Evolutionary conservation across 805 yeast species (phyloP).

Genomic region (Tetrapisispora fleetii): DNA sequence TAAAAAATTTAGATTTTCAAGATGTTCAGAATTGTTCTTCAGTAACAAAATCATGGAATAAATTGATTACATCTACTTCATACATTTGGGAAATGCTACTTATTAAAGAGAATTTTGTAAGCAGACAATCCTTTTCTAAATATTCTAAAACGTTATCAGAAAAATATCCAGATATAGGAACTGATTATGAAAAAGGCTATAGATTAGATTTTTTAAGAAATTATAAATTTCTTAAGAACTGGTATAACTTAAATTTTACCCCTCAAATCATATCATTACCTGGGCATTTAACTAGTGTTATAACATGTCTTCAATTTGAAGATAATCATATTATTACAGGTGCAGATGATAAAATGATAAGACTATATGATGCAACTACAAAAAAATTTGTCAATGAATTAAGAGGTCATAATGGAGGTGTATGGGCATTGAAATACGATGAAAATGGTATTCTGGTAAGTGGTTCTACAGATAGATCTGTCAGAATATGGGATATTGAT

Average conservation of each 20-base stretch:
- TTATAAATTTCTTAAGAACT: constrained; percentile 71
- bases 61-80: constrained; percentile 48
- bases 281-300: constrained; percentile 73
- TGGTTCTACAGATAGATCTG: constrained; percentile 91
- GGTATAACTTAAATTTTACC: constrained; percentile 65
- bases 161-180: constrained; percentile 20
- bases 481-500: constrained; percentile 84
- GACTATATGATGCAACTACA: constrained; percentile 66
- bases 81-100: constrained; percentile 64
- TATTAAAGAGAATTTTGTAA: constrained; percentile 50
- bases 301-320: constrained; percentile 90
- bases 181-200: constrained; percentile 28
- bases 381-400: constrained; percentile 57
- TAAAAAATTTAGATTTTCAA: constrained; percentile 51
- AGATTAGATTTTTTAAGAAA: constrained; percentile 45
- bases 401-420: constrained; percentile 93
- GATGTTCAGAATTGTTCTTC: constrained; percentile 51
- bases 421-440: constrained; percentile 93
- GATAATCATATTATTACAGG: constrained; percentile 86
- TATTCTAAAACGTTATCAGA: constrained; percentile 14
- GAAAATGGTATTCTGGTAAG: constrained; percentile 64
- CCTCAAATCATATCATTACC: constrained; percentile 60
- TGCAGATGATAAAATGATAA: constrained; percentile 76
- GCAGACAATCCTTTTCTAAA: constrained; percentile 36
- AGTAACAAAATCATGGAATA: constrained; percentile 65